Evolutionary conservation across 805 yeast genomes (phyloP).

Genomic region (Komagataella phaffii): DNA sequence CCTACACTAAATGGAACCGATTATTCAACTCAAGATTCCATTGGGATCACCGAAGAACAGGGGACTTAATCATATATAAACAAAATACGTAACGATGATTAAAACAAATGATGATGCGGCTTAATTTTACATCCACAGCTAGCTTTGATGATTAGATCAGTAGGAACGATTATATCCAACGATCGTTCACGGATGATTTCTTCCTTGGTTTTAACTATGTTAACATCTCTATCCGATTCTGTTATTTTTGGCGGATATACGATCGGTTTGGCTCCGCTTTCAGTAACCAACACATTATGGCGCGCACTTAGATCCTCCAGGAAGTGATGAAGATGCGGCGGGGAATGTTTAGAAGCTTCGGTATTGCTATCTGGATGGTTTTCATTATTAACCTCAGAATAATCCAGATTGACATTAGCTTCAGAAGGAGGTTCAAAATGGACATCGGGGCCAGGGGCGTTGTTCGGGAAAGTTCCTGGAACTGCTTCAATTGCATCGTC

Average conservation of each 20-base stretch:
- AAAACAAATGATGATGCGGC: background rate
- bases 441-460: background rate
- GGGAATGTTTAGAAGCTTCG: background rate
- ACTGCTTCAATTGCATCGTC: background rate
- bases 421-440: background rate
- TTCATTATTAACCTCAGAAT: background rate
- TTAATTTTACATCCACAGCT: background rate
- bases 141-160: background rate
- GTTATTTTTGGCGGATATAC: background rate
- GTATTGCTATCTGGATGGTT: background rate
- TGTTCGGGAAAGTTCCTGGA: background rate
- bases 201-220: background rate
- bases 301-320: background rate
- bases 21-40: conserved; percentile 73
- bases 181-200: background rate
- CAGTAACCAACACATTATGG: background rate
- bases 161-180: background rate
- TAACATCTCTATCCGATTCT: background rate
- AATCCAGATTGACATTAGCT: background rate
- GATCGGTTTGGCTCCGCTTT: background rate
- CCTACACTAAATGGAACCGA: conserved; percentile 33
- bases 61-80: conserved; percentile 59
- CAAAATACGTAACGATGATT: conserved; percentile 1
- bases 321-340: background rate
- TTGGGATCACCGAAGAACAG: conserved; percentile 74